Percentiles rank a stretch among this genome's conserved stretches.
Evolutionary conservation across 2,329 filamentous ascomycete genomes (phyloP).

Genomic region (Helotiales sp.): DNA sequence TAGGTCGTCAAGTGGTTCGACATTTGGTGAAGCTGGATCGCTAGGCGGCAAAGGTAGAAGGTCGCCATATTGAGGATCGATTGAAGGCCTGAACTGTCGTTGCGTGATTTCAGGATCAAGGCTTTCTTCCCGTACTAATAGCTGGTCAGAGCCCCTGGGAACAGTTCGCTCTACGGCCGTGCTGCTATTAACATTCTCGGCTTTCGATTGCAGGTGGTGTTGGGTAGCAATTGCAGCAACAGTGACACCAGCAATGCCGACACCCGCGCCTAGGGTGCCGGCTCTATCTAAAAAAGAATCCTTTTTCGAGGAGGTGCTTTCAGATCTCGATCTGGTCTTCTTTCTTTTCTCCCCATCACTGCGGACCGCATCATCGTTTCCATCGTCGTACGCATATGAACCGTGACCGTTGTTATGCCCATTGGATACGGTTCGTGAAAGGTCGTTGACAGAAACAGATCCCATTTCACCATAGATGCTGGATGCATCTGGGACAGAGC

Average conservation of each 20-base stretch:
- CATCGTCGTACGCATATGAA: slow-evolving; percentile 32
- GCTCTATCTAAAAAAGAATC: slow-evolving; percentile 75
- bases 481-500: slow-evolving; percentile 37
- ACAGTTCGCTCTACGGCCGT: slow-evolving; percentile 28
- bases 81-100: slow-evolving; percentile 65
- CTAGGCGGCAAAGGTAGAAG: slow-evolving; percentile 68
- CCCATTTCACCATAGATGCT: slow-evolving; percentile 36
- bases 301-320: slow-evolving; percentile 42
- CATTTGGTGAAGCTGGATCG: slow-evolving; percentile 55
- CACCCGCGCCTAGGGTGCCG: slow-evolving; percentile 73
- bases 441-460: slow-evolving; percentile 34
- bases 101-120: slow-evolving; percentile 63
- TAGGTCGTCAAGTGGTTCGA: slow-evolving; percentile 47
- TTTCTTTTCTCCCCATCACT: slow-evolving; percentile 39
- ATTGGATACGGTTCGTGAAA: slow-evolving; percentile 35
- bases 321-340: slow-evolving; percentile 38
- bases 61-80: slow-evolving; percentile 70
- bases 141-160: slow-evolving; percentile 16
- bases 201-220: slow-evolving; percentile 43
- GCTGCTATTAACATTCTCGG: slow-evolving; percentile 40
- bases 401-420: slow-evolving; percentile 35
- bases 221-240: slow-evolving; percentile 43
- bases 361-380: slow-evolving; percentile 29
- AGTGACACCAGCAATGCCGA: slow-evolving; percentile 62
- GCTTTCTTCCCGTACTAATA: slow-evolving; percentile 42